phyloP scores from a whole-genome alignment of 2,329 filamentous ascomycete species.

The Coleophoma cylindrospora region DNA sequence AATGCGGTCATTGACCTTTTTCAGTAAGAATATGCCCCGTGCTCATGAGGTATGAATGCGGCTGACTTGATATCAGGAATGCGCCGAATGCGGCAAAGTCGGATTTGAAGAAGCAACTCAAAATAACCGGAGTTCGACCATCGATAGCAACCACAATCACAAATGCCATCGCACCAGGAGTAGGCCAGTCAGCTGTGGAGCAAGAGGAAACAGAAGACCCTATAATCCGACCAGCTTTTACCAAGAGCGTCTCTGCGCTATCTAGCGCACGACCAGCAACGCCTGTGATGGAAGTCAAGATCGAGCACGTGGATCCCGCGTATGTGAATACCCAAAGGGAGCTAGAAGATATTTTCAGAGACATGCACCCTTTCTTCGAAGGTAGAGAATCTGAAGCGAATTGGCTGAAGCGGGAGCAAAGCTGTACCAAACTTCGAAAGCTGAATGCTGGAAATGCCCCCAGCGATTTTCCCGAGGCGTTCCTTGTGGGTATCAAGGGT shows the following conservation, averaged over 20 bases:
- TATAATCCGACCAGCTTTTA: constrained; percentile 35
- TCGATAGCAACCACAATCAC: constrained; percentile 81
- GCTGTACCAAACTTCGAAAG: constrained; percentile 68
- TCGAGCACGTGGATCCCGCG: constrained; percentile 70
- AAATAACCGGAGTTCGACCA: constrained; percentile 78
- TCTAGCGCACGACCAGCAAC: constrained; percentile 45
- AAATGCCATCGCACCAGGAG: constrained; percentile 59
- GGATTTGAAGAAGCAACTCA: constrained; percentile 82
- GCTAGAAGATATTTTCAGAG: constrained; percentile 79
- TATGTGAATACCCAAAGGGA: constrained; percentile 82
- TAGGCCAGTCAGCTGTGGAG: constrained; percentile 23
- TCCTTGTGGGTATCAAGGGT: constrained; percentile 64
- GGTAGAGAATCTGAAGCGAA: constrained; percentile 88
- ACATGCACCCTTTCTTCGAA: constrained; percentile 79
- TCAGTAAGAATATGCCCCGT: constrained; percentile 43
- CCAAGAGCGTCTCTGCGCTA: constrained; percentile 46
- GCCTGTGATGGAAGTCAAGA: constrained; percentile 57
- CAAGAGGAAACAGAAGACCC: constrained; percentile 23
- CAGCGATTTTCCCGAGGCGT: constrained; percentile 67
- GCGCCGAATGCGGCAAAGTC: constrained; percentile 81
- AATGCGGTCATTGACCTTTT: constrained; percentile 82
- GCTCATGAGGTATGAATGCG: neutral
- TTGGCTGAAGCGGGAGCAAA: constrained; percentile 83
- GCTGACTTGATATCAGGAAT: constrained; percentile 40
- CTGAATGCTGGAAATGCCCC: constrained; percentile 81